These are phyloP conservation scores for Lachnellula willkommii DNA, from an alignment of 2,329 filamentous ascomycete species.

Conservation along the genomic window DNA sequence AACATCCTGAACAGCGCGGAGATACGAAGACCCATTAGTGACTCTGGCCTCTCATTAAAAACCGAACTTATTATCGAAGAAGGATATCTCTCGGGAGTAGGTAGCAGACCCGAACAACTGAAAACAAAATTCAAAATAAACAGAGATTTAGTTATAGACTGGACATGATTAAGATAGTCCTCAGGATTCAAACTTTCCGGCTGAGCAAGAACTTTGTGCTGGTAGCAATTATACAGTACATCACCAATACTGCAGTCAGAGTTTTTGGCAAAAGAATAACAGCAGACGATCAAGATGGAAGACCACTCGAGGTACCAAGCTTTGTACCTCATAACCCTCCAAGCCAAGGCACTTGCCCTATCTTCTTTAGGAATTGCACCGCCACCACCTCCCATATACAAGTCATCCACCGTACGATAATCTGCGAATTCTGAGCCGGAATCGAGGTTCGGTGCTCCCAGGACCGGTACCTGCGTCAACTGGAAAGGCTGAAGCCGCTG, in stretches of 20 bases:
- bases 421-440: too few species aligned
- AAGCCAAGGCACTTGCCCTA: neutral
- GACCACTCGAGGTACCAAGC: neutral
- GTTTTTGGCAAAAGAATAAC: neutral
- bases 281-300: neutral
- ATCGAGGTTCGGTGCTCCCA: neutral
- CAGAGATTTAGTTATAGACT: neutral
- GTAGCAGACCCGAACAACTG: neutral
- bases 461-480: neutral
- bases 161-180: neutral
- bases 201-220: neutral
- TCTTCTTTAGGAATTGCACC: neutral
- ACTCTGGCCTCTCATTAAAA: neutral
- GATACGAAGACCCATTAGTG: neutral
- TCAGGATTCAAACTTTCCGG: neutral
- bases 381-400: neutral
- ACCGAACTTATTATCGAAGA: neutral
- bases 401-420: neutral
- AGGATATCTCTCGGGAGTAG: neutral
- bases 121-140: neutral
- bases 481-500: neutral
- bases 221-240: neutral
- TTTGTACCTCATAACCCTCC: neutral
- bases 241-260: neutral
- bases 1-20: neutral